Evolutionary conservation across 306 rosid species (phyloP).

Genomic region (Quercus robur): DNA sequence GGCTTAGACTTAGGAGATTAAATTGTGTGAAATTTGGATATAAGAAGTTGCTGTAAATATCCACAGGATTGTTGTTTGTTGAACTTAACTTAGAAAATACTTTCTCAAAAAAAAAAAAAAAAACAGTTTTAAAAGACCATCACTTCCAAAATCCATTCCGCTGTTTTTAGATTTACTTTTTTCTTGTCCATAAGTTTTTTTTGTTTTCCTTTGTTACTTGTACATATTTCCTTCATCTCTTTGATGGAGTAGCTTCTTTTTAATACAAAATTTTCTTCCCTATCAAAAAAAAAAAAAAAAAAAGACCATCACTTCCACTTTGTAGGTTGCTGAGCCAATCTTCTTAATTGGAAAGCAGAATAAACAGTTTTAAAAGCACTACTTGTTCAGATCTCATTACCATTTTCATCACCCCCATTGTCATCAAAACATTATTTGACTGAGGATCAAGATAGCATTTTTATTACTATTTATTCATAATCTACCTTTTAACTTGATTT

Average conservation of each 20-base stretch:
- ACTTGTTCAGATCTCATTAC: slow-evolving; percentile 1
- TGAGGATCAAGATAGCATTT: slow-evolving; percentile 7
- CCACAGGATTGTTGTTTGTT: not conserved
- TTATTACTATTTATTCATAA: slow-evolving; percentile 8
- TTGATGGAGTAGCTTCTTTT: too few species aligned
- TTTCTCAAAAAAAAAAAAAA: not conserved
- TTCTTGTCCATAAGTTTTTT: too few species aligned
- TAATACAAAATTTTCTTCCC: too few species aligned
- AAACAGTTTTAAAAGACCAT: too few species aligned
- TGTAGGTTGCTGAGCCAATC: not conserved
- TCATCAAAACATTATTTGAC: not conserved
- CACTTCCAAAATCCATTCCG: too few species aligned
- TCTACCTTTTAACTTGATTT: slow-evolving; percentile 24
- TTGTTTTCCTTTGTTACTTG: too few species aligned
- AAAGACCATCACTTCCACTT: not conserved
- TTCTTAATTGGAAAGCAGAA: slow-evolving; percentile 10
- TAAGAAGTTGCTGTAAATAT: not conserved
- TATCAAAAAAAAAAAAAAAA: too few species aligned
- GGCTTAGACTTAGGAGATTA: not conserved
- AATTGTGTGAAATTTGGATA: slow-evolving; percentile 10
- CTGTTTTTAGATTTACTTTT: too few species aligned
- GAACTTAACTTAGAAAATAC: not conserved
- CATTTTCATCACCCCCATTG: not conserved
- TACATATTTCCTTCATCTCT: too few species aligned
- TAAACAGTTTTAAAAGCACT: not conserved